Percentiles rank a stretch among this genome's conserved stretches.
These are phyloP conservation scores for Boletus rubescentipes DNA, from an alignment of 768 basidiomycete species.

Conservation along the genomic window DNA sequence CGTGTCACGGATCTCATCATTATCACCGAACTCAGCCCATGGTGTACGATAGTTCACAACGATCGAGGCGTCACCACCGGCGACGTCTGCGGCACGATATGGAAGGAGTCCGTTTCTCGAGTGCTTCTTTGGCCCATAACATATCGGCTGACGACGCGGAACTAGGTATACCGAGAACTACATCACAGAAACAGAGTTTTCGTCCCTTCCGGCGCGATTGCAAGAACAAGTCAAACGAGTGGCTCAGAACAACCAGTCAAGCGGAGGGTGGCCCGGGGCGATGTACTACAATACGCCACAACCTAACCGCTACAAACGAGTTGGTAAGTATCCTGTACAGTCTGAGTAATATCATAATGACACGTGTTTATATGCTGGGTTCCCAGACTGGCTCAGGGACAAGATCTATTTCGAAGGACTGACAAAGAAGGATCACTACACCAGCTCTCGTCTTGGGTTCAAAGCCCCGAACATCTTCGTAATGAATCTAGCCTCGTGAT, in stretches of 20 bases:
- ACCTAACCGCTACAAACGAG: slow-evolving; percentile 56
- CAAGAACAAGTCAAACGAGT: slow-evolving; percentile 73
- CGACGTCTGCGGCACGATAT: slow-evolving; percentile 71
- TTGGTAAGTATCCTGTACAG: slow-evolving; percentile 46
- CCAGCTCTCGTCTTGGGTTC: slow-evolving; percentile 63
- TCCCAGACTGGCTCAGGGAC: slow-evolving; percentile 75
- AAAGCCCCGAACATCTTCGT: slow-evolving; percentile 78
- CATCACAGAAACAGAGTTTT: slow-evolving; percentile 67
- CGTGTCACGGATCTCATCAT: slow-evolving; percentile 59
- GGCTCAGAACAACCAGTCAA: slow-evolving; percentile 40
- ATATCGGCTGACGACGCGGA: slow-evolving; percentile 9
- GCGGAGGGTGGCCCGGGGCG: slow-evolving; percentile 34
- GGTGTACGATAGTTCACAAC: slow-evolving; percentile 76
- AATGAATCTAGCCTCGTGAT: slow-evolving; percentile 57
- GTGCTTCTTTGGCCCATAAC: neutral
- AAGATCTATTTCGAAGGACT: slow-evolving; percentile 68
- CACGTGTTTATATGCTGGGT: neutral
- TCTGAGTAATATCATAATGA: neutral
- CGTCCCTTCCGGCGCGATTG: slow-evolving; percentile 54
- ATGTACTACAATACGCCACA: slow-evolving; percentile 47
- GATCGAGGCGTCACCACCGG: slow-evolving; percentile 71
- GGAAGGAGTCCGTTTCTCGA: slow-evolving; percentile 62
- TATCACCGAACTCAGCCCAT: slow-evolving; percentile 63
- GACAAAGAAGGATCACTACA: slow-evolving; percentile 58
- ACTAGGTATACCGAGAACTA: slow-evolving; percentile 66